Conservation (phyloP, 139 green algal species). For the Picochlorum sp. region DNA sequence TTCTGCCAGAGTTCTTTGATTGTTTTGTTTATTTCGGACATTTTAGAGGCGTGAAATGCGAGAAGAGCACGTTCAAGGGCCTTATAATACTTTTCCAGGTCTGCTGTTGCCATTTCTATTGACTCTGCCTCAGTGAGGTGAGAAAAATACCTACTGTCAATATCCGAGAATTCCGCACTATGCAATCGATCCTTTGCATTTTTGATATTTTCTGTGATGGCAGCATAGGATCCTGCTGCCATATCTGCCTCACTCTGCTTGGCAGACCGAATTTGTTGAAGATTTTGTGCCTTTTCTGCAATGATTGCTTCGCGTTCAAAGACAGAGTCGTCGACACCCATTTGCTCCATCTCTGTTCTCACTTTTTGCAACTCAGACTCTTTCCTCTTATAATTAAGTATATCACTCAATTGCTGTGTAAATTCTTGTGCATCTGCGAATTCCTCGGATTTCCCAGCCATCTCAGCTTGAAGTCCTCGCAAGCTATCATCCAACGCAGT, state of each 20-base stretch:
- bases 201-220: conserved; percentile 20
- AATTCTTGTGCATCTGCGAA: conserved; percentile 20
- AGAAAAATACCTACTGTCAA: conserved; percentile 49
- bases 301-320: background rate
- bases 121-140: conserved; percentile 62
- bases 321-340: background rate
- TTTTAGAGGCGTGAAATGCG: conserved; percentile 90
- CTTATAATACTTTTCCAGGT: conserved; percentile 93
- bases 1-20: conserved; percentile 99
- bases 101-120: conserved; percentile 74
- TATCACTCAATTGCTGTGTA: conserved; percentile 29
- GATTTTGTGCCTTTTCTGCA: background rate
- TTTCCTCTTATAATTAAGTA: conserved; percentile 27
- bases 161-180: conserved; percentile 57
- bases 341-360: conserved; percentile 9
- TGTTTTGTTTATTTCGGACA: conserved; percentile 94
- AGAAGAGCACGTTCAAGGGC: conserved; percentile 93
- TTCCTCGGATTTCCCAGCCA: background rate
- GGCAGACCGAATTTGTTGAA: background rate
- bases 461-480: conserved; percentile 15
- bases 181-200: conserved; percentile 28
- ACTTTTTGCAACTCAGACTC: conserved; percentile 33
- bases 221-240: conserved; percentile 24
- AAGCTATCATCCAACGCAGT: conserved; percentile 13
- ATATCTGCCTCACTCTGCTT: conserved; percentile 19